Conservation (phyloP, 2,329 filamentous ascomycete species). For the Calonectria ilicicola region DNA sequence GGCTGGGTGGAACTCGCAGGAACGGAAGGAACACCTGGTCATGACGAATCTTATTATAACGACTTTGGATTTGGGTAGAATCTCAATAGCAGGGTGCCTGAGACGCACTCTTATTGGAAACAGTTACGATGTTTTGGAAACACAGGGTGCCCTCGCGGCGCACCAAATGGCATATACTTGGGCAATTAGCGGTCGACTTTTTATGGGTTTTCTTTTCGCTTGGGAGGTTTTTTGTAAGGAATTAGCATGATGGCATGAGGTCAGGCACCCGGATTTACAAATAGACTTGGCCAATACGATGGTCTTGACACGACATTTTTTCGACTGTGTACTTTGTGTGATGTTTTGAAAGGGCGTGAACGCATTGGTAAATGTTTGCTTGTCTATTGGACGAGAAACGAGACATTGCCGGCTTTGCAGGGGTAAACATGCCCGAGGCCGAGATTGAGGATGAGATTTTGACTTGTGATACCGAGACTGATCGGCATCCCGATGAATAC, state of each 20-base stretch:
- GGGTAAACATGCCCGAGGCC: background rate
- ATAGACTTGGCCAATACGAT: constrained; percentile 12
- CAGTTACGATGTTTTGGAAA: constrained; percentile 29
- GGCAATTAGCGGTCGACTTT: constrained; percentile 11
- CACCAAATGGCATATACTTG: constrained; percentile 30
- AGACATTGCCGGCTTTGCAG: background rate
- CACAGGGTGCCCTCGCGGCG: constrained; percentile 36
- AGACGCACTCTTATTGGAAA: constrained; percentile 29
- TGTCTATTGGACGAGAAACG: background rate
- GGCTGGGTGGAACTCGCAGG: constrained; percentile 19
- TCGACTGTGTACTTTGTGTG: background rate
- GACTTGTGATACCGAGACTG: constrained; percentile 14
- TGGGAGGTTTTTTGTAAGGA: constrained; percentile 11
- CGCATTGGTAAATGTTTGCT: background rate
- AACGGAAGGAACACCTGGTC: constrained; percentile 9
- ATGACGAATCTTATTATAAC: constrained; percentile 34
- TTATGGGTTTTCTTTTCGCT: constrained; percentile 1
- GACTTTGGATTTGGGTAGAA: constrained; percentile 37
- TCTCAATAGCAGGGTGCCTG: constrained; percentile 15
- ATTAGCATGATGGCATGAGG: constrained; percentile 23
- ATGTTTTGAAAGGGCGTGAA: background rate
- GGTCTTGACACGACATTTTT: background rate
- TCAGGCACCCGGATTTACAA: constrained; percentile 20
- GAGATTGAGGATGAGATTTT: constrained; percentile 13
- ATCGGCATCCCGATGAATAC: background rate